Conservation (phyloP, 1,284 basidiomycete species). For the Phenoliferia sp. region DNA sequence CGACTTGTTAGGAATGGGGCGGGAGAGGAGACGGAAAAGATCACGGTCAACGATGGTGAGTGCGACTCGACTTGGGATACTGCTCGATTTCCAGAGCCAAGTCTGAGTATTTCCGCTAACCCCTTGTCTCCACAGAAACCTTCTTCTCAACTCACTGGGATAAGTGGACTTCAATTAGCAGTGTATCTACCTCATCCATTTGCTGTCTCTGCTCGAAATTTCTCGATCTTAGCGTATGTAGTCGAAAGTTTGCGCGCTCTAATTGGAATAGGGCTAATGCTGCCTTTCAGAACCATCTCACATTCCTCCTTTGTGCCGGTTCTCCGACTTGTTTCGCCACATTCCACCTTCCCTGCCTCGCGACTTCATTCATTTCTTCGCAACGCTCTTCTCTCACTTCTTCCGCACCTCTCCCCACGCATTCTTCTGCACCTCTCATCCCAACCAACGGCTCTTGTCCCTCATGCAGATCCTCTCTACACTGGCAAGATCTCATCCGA, state of each 20-base stretch:
- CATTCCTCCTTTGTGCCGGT: constrained; percentile 48
- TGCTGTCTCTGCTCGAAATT: constrained; percentile 56
- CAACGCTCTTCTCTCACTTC: background rate
- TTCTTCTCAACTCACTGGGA: constrained; percentile 56
- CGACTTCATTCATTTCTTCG: constrained; percentile 52
- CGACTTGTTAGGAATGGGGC: constrained; percentile 44
- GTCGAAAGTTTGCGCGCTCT: too few relatives aligned
- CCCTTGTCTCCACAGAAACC: constrained; percentile 36
- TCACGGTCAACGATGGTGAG: constrained; percentile 63
- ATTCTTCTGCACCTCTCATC: constrained; percentile 47
- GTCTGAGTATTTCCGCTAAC: constrained; percentile 19
- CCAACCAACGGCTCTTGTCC: constrained; percentile 61
- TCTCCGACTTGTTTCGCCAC: constrained; percentile 49
- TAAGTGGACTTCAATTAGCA: constrained; percentile 49
- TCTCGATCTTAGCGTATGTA: constrained; percentile 51
- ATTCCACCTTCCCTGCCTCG: constrained; percentile 67
- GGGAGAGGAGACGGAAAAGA: constrained; percentile 43
- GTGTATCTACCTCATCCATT: constrained; percentile 39
- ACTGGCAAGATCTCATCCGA: constrained; percentile 70
- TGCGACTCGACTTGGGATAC: too few relatives aligned
- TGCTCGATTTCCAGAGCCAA: background rate
- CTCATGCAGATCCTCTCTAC: constrained; percentile 52
- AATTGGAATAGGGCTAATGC: background rate
- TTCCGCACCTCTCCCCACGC: constrained; percentile 31
- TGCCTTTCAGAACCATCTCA: constrained; percentile 53